phyloP scores from a whole-genome alignment of 2,329 filamentous ascomycete genomes.

The Aspergillus awamori region DNA sequence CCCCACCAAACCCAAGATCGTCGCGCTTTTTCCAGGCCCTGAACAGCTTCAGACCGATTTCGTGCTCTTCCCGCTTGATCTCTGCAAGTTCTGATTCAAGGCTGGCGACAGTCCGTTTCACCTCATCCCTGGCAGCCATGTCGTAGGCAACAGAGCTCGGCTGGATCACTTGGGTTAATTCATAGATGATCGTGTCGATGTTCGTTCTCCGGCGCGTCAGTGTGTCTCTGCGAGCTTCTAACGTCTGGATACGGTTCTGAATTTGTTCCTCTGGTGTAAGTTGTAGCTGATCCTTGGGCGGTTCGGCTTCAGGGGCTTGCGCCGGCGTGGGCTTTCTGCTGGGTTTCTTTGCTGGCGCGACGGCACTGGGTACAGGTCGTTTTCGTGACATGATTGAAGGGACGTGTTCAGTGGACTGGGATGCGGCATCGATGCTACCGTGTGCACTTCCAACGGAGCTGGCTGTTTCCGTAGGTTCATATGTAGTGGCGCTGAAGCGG shows the following conservation, averaged over 20 bases:
- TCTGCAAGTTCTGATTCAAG: constrained; percentile 70
- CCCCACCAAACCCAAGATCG: constrained; percentile 53
- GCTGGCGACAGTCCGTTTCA: constrained; percentile 66
- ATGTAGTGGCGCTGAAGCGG: constrained; percentile 67
- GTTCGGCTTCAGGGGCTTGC: constrained; percentile 25
- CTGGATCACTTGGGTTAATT: constrained; percentile 78
- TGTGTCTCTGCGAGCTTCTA: constrained; percentile 67
- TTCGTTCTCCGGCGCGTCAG: constrained; percentile 70
- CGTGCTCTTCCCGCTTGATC: constrained; percentile 74
- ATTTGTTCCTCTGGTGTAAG: constrained; percentile 64
- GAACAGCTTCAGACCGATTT: constrained; percentile 74
- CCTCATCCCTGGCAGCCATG: constrained; percentile 61
- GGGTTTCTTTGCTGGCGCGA: constrained; percentile 37
- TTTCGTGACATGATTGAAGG: constrained; percentile 46
- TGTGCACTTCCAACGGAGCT: constrained; percentile 35
- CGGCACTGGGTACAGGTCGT: constrained; percentile 39
- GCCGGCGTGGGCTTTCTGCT: constrained; percentile 49
- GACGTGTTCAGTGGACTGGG: constrained; percentile 36
- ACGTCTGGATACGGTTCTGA: constrained; percentile 65
- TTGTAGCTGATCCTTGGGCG: constrained; percentile 61
- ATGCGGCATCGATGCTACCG: constrained; percentile 35
- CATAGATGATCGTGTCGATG: constrained; percentile 70
- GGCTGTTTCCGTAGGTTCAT: constrained; percentile 55
- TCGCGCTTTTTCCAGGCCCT: constrained; percentile 75
- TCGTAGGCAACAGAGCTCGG: constrained; percentile 67